Conservation (phyloP, 2,329 filamentous ascomycete genomes). For the Nigrospora oryzae region DNA sequence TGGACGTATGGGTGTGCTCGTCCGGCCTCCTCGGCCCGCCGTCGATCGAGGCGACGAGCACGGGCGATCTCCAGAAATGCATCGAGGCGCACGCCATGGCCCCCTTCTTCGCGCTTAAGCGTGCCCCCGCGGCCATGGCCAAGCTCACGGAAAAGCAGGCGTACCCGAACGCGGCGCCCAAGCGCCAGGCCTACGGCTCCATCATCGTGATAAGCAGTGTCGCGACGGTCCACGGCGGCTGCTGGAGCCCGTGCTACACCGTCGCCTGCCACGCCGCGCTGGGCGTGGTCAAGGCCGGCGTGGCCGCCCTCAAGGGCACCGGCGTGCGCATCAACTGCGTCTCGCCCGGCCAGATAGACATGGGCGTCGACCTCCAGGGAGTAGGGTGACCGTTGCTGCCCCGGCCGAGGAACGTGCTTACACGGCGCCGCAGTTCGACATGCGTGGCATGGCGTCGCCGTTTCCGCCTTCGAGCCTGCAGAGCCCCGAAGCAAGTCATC, state of each 20-base stretch:
- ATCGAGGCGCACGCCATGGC: slow-evolving; percentile 54
- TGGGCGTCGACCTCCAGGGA: slow-evolving; percentile 31
- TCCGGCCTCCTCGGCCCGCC: slow-evolving; percentile 49
- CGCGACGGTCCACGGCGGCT: slow-evolving; percentile 47
- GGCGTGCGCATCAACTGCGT: slow-evolving; percentile 51
- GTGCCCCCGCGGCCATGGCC: slow-evolving; percentile 54
- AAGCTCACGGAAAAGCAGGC: slow-evolving; percentile 45
- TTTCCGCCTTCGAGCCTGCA: no score
- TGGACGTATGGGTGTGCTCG: slow-evolving; percentile 53
- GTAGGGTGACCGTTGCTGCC: slow-evolving; percentile 15
- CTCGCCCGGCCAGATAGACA: slow-evolving; percentile 29
- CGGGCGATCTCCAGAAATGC: slow-evolving; percentile 44
- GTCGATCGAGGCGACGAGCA: slow-evolving; percentile 46
- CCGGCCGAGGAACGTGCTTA: not conserved
- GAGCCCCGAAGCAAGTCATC: not conserved
- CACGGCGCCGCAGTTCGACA: slow-evolving; percentile 29
- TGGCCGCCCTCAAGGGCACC: slow-evolving; percentile 47
- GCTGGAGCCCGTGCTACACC: slow-evolving; percentile 53
- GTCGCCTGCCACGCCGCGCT: slow-evolving; percentile 53
- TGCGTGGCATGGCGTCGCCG: slow-evolving; percentile 14
- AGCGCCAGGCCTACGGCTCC: slow-evolving; percentile 50
- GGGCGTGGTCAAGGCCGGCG: slow-evolving; percentile 50
- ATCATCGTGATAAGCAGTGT: slow-evolving; percentile 54
- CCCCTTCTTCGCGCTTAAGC: slow-evolving; percentile 58
- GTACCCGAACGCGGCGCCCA: slow-evolving; percentile 54